These are phyloP conservation scores for Tubosaeta sp. DNA, from an alignment of 768 basidiomycete genomes.

Conservation along the genomic window DNA sequence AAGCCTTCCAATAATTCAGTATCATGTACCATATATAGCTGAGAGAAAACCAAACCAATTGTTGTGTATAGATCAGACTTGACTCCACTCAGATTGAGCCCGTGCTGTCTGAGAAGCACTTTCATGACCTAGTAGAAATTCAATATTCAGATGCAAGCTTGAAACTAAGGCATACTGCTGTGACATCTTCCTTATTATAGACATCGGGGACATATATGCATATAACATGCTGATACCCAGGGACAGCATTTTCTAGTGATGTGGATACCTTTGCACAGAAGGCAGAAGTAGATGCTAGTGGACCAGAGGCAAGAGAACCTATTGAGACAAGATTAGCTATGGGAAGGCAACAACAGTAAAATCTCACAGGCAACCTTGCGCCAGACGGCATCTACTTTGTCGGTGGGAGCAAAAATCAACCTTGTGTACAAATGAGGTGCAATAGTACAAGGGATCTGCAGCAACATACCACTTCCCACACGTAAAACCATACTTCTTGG, in stretches of 20 bases:
- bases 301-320: slow-evolving; percentile 66
- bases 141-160: background rate
- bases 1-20: slow-evolving; percentile 42
- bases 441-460: background rate
- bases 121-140: slow-evolving; percentile 51
- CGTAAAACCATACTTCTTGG: slow-evolving; percentile 49
- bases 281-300: slow-evolving; percentile 55
- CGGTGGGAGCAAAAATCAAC: slow-evolving; percentile 60
- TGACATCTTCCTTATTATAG: slow-evolving; percentile 58
- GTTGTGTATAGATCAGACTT: slow-evolving; percentile 68
- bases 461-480: slow-evolving; percentile 62
- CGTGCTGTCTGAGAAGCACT: slow-evolving; percentile 60
- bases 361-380: slow-evolving; percentile 53
- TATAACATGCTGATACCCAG: slow-evolving; percentile 59
- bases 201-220: slow-evolving; percentile 71
- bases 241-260: slow-evolving; percentile 41
- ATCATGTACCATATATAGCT: background rate
- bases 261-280: slow-evolving; percentile 64
- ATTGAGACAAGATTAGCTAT: slow-evolving; percentile 1
- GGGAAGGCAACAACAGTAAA: background rate
- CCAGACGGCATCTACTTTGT: slow-evolving; percentile 66
- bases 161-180: slow-evolving; percentile 37
- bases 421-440: slow-evolving; percentile 31
- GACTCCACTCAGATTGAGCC: slow-evolving; percentile 60
- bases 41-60: slow-evolving; percentile 40